Percentiles rank a stretch among this genome's conserved stretches.
Conservation (phyloP, 208 protist species). For the Crithidia brevicula region DNA sequence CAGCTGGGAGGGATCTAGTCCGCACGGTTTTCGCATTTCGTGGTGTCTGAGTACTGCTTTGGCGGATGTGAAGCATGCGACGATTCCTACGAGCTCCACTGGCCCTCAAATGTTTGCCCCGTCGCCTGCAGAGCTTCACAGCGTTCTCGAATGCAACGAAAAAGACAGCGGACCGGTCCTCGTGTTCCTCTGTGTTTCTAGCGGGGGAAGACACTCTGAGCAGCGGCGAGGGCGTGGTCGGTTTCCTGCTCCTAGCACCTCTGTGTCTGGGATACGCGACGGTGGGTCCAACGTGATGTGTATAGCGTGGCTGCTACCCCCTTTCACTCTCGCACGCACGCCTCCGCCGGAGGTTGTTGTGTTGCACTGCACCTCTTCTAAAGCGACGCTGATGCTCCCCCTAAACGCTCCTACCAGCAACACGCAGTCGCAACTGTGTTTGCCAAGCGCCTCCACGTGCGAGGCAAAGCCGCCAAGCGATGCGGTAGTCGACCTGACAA, state of each 20-base stretch:
- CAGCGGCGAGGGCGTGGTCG: background rate
- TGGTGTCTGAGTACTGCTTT: slow-evolving; percentile 7
- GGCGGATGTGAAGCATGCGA: background rate
- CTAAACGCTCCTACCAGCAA: background rate
- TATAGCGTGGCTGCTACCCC: slow-evolving; percentile 17
- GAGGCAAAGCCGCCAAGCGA: background rate
- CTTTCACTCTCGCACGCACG: background rate
- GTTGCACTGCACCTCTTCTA: background rate
- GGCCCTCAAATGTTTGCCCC: background rate
- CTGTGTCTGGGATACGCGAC: background rate
- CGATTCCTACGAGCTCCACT: background rate
- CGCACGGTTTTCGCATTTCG: slow-evolving; percentile 7
- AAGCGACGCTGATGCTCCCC: slow-evolving; percentile 8
- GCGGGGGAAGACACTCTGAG: background rate
- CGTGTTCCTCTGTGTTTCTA: slow-evolving; percentile 1
- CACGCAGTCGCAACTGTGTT: no score
- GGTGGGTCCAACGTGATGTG: slow-evolving; percentile 11
- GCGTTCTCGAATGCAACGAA: background rate
- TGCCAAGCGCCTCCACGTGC: background rate
- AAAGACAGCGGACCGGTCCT: background rate
- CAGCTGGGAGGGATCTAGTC: slow-evolving; percentile 13
- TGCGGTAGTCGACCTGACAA: background rate
- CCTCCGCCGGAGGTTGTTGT: background rate
- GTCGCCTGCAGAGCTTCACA: background rate
- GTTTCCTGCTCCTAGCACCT: background rate